These are phyloP conservation scores for Tolypocladium tundrense DNA, from an alignment of 2,329 filamentous ascomycete genomes.

Conservation along the genomic window DNA sequence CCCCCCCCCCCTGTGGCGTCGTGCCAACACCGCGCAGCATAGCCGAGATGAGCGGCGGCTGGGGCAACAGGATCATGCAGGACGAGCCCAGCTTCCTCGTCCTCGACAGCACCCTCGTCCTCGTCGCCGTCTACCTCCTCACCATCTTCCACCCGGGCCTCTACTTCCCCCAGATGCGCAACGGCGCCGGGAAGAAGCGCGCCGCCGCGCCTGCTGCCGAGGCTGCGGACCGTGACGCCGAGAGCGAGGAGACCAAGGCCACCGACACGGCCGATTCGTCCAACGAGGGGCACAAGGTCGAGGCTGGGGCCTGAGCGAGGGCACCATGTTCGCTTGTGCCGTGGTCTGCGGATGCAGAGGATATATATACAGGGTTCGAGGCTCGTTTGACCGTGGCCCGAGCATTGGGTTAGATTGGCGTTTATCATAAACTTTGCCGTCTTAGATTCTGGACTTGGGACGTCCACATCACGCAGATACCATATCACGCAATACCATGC, in stretches of 20 bases:
- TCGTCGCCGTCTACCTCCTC: slow-evolving; percentile 38
- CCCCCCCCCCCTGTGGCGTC: too few relatives aligned
- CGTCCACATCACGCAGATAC: background rate
- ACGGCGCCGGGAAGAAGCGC: slow-evolving; percentile 12
- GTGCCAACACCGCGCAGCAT: slow-evolving; percentile 23
- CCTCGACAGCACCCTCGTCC: slow-evolving; percentile 41
- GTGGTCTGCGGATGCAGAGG: background rate
- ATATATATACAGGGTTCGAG: background rate
- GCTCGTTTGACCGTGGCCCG: background rate
- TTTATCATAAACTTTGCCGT: background rate
- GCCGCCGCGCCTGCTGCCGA: slow-evolving; percentile 2
- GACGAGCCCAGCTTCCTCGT: slow-evolving; percentile 49
- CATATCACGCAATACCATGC: background rate
- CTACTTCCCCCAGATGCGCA: slow-evolving; percentile 44
- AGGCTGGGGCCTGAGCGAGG: slow-evolving; percentile 6
- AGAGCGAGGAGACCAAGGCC: slow-evolving; percentile 5
- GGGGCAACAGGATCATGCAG: slow-evolving; percentile 54
- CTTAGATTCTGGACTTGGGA: background rate
- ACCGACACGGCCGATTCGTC: slow-evolving; percentile 17
- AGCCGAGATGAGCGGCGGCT: slow-evolving; percentile 53
- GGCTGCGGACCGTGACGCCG: background rate
- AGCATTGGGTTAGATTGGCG: background rate
- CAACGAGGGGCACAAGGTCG: slow-evolving; percentile 11
- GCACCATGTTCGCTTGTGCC: background rate
- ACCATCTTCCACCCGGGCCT: slow-evolving; percentile 44